These are phyloP conservation scores for Penicillium chermesinum DNA, from an alignment of 495 filamentous ascomycete species.

Conservation along the genomic window DNA sequence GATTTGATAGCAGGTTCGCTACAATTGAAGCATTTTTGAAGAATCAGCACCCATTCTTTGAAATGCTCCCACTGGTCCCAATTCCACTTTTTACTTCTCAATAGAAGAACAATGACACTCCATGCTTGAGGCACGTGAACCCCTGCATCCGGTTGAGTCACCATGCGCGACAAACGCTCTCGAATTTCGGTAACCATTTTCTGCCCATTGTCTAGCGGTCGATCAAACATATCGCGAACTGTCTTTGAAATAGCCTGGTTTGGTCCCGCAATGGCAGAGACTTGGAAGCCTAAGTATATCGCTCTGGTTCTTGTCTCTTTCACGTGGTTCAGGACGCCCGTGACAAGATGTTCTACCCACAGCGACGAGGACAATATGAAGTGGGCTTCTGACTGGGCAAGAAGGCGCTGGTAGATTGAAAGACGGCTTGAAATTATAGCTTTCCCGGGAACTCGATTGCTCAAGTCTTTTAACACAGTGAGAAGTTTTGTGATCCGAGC, in stretches of 20 bases:
- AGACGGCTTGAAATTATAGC: slow-evolving; percentile 69
- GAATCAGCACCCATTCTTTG: slow-evolving; percentile 64
- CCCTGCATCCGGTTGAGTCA: slow-evolving; percentile 56
- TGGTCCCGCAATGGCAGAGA: slow-evolving; percentile 58
- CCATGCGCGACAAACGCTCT: slow-evolving; percentile 64
- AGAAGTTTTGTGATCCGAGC: slow-evolving; percentile 64
- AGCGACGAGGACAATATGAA: slow-evolving; percentile 54
- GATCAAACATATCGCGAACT: slow-evolving; percentile 61
- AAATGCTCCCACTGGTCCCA: slow-evolving; percentile 70
- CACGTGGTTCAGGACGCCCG: slow-evolving; percentile 69
- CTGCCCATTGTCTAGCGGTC: slow-evolving; percentile 47
- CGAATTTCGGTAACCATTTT: slow-evolving; percentile 61
- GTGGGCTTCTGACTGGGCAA: slow-evolving; percentile 58
- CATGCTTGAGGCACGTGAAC: slow-evolving; percentile 80
- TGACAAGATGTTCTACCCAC: slow-evolving; percentile 80
- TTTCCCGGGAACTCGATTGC: slow-evolving; percentile 68
- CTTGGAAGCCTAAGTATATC: slow-evolving; percentile 64
- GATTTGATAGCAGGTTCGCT: slow-evolving; percentile 64
- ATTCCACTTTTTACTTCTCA: slow-evolving; percentile 55
- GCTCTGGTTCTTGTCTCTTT: slow-evolving; percentile 72
- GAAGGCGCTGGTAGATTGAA: slow-evolving; percentile 66
- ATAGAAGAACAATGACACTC: slow-evolving; percentile 72
- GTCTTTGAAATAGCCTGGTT: slow-evolving; percentile 59
- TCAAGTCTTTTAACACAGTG: slow-evolving; percentile 61
- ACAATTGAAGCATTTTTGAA: slow-evolving; percentile 82